Percentiles rank a stretch among this genome's conserved stretches.
Conservation (phyloP, 2,329 filamentous ascomycete genomes). For the Fusarium sp. region DNA sequence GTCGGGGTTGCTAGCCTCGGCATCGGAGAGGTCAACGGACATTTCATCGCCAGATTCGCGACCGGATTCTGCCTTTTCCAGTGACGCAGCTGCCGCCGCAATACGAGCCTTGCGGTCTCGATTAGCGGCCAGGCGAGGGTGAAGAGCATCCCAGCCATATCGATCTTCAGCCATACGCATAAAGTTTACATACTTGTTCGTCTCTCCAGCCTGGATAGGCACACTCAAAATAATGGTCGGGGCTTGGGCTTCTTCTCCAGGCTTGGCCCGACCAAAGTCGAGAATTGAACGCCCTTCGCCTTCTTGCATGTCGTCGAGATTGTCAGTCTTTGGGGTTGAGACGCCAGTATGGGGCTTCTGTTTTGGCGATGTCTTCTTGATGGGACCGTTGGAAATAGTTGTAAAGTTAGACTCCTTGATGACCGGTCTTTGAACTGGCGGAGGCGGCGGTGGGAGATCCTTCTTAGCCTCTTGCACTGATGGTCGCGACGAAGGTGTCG, state of each 20-base stretch:
- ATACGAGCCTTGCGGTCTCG: slow-evolving; percentile 90
- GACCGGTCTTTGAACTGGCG: slow-evolving; percentile 54
- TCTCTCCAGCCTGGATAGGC: slow-evolving; percentile 79
- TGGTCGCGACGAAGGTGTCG: slow-evolving; percentile 54
- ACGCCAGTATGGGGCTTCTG: slow-evolving; percentile 61
- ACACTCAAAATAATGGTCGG: slow-evolving; percentile 90
- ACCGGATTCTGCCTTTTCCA: slow-evolving; percentile 81
- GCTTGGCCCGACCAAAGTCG: slow-evolving; percentile 72
- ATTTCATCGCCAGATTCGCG: slow-evolving; percentile 85
- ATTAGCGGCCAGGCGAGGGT: slow-evolving; percentile 91
- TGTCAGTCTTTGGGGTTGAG: slow-evolving; percentile 65
- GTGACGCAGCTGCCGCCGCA: slow-evolving; percentile 86
- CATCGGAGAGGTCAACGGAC: slow-evolving; percentile 82
- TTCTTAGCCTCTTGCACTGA: slow-evolving; percentile 58
- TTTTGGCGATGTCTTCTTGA: slow-evolving; percentile 65
- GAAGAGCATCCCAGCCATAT: slow-evolving; percentile 94
- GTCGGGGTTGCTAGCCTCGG: slow-evolving; percentile 89
- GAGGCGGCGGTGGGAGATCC: slow-evolving; percentile 55
- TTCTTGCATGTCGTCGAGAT: slow-evolving; percentile 64
- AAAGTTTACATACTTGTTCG: slow-evolving; percentile 95
- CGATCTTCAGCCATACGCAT: slow-evolving; percentile 92
- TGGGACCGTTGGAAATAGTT: slow-evolving; percentile 58
- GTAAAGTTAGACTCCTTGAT: slow-evolving; percentile 59
- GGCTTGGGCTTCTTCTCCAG: slow-evolving; percentile 71
- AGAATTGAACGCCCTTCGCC: slow-evolving; percentile 70